These are phyloP conservation scores for Alisma plantagoaquatica DNA, from an alignment of 106 monocot genomes.

Conservation along the genomic window DNA sequence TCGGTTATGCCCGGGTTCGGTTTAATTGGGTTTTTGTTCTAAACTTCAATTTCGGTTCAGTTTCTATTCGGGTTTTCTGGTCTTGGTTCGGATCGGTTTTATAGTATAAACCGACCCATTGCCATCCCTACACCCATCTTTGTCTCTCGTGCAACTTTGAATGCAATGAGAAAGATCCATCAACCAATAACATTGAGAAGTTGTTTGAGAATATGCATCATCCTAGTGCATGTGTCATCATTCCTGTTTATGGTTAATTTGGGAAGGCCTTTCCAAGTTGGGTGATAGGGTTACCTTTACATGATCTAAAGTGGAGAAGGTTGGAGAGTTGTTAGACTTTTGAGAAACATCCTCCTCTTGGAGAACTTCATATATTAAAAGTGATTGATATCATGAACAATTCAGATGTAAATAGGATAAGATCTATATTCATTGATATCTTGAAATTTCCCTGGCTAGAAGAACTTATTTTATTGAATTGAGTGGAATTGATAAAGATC, in stretches of 20 bases:
- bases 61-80: no score
- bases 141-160: background rate
- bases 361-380: constrained; percentile 10
- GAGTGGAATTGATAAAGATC: background rate
- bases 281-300: constrained; percentile 1
- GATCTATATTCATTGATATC: constrained; percentile 5
- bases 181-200: background rate
- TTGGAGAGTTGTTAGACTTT: background rate
- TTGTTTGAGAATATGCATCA: constrained; percentile 19
- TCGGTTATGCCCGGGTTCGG: no score
- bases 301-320: background rate
- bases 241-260: constrained; percentile 10
- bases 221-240: background rate
- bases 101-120: no score
- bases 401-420: background rate
- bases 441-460: constrained; percentile 5
- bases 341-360: constrained; percentile 4
- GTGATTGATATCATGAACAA: background rate
- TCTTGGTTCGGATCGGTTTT: no score
- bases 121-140: no score
- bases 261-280: constrained; percentile 15
- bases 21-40: no score
- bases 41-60: no score
- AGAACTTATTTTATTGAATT: background rate
- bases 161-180: background rate